Evolutionary conservation across 805 yeast genomes (phyloP), one percentile per base, ranked within the genome.

Genomic region (Kluyveromyces wickerhamii): DNA sequence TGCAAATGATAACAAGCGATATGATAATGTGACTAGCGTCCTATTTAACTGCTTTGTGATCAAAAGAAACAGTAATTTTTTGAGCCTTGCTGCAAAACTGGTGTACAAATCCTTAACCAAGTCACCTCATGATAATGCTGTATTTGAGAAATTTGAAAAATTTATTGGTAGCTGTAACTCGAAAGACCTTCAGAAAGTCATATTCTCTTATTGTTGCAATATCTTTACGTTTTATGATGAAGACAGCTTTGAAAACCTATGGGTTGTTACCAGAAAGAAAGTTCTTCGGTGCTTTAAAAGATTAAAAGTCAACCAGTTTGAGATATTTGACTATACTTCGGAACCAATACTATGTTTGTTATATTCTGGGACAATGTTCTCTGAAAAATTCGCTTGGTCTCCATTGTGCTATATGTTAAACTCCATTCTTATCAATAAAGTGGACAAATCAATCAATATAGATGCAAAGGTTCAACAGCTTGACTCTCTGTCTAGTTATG

Each of bases 321-420:
- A 30, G 19, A 12, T 22, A 3, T 17, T 39, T 8, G 26, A 36
- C 2, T 47, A 48, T 21, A 9, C 18, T 12, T 51, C 57, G 3
- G 59, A 56, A 26, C 40, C 52, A 2, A 57, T 56, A 57, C 13
- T 43, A 10, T 45, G 53, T 7, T 36, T 55, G 4, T 16, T 54
- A 4, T 44, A 42, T 31, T 37, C 42, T 4, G 20, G 29, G 10
- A 35, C 44, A 3, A 20, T 42, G 4, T 21, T 30, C 13, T 19
- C 25, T 21, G 36, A 37, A 13, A 6, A 29, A 8, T 21, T 40
- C 26, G 7, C n/a, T 11, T 30, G 33, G 59, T 41, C 49, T 4
- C 43, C 47, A 5, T 27, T 51, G 17, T 42, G 49, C 2, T 36
- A 35, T 23, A 46, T 52, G 51, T 26, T 54, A 0, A 51, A 39